Evolutionary conservation across 164 flowering plant species (phyloP), one percentile per base, ranked within the genome.

Genomic region (Aristolochia californica): DNA sequence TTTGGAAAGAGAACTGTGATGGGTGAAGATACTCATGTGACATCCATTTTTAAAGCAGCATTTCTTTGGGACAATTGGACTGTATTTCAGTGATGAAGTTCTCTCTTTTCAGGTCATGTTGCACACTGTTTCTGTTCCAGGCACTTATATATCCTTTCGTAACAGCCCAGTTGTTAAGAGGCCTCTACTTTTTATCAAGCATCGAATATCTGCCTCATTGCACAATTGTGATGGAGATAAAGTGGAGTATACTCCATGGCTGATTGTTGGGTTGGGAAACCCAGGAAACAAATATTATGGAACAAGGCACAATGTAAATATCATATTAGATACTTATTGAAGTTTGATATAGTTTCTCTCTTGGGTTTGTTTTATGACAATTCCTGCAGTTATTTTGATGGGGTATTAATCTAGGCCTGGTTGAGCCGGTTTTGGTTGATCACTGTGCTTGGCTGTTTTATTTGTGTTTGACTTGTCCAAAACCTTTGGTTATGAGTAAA

Each of bases 251-350:
- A 88, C 97, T 23, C 97, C 99, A 9, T 93, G 99, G 99, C 71
- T 93, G 43, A 73, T 89, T 75, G 96, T 80, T 61, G 99, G 99
- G 48, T 66, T 93, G 70, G 97, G 97, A 14, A 87, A 93, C 61
- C 99, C 99, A 43, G 96, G 97, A 57, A 85, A 80, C 62, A 89
- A 87, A 77, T 89, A 87, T 68, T 90, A 85, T 53, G 97, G 95
- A 49, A 87, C 96, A 13, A 82, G 97, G 68, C 97, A 93, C 69
- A 93, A 93, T 80, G 97, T 93, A 76, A 61, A 65, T 55, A 23
- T 13, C 27, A 9, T 22, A 13, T 22, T 5, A 17, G 4, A 50
- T 20, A 34, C 10, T 1, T 3, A 34, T 2, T 34, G 11, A 34
- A 34, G 40, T 34, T 7, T 34, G 40, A 34, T 34, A 34, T 34